phyloP scores from a whole-genome alignment of 139 green algal genomes.

The Eudorina sp. region DNA sequence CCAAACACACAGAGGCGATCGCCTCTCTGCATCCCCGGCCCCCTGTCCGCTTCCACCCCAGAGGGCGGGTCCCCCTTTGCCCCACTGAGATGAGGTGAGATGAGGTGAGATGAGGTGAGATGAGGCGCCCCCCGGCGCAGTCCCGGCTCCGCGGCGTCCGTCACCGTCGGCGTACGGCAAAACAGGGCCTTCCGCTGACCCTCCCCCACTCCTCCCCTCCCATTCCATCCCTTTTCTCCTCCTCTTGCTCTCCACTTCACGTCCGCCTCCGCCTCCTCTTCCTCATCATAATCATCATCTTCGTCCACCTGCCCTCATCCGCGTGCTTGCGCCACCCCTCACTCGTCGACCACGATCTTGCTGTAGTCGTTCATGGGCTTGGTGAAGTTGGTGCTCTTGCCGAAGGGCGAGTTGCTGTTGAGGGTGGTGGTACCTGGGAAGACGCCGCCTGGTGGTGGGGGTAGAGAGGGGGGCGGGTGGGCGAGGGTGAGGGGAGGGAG shows the following conservation, averaged over 20 bases:
- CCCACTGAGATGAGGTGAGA: too few species aligned
- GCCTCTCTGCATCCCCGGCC: too few species aligned
- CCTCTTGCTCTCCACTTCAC: neutral
- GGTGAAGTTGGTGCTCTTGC: slow-evolving; percentile 63
- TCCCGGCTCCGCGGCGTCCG: too few species aligned
- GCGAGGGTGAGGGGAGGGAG: neutral
- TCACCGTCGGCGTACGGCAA: neutral
- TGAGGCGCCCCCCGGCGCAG: too few species aligned
- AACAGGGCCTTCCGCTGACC: too few species aligned
- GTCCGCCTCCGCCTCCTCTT: neutral
- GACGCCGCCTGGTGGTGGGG: slow-evolving; percentile 5
- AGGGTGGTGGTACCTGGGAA: slow-evolving; percentile 51
- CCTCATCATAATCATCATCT: neutral
- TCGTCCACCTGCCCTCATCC: neutral
- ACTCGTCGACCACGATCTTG: slow-evolving; percentile 60
- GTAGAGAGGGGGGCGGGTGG: neutral
- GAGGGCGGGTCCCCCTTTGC: too few species aligned
- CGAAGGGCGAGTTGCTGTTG: slow-evolving; percentile 46
- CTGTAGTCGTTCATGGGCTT: slow-evolving; percentile 66
- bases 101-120: too few species aligned
- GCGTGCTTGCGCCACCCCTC: too few species aligned
- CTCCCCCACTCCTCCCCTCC: neutral
- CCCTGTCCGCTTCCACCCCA: too few species aligned
- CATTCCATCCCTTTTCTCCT: neutral
- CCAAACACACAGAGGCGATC: too few species aligned